Evolutionary conservation across 768 basidiomycete species (phyloP).

Genomic region (Nidularia pulvinata): DNA sequence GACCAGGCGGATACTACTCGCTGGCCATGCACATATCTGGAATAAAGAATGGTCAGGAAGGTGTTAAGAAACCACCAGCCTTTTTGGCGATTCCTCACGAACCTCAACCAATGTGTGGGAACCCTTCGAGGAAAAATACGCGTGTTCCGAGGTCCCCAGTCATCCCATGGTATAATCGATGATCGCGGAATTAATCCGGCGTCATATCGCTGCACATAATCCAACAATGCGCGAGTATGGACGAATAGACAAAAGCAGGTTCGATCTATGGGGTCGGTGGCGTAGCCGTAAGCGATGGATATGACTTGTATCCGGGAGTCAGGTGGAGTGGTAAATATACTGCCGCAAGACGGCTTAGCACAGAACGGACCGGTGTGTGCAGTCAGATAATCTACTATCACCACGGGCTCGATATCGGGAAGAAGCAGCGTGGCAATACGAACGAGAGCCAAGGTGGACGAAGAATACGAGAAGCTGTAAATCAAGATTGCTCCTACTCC

Average conservation of each 20-base stretch:
- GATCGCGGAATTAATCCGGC: not conserved
- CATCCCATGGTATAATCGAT: conserved; percentile 5
- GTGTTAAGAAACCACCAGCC: not conserved
- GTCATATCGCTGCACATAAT: not conserved
- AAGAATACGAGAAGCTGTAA: not conserved
- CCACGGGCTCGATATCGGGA: not conserved
- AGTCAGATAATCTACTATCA: not conserved
- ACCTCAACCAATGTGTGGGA: conserved; percentile 8
- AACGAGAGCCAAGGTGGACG: not conserved
- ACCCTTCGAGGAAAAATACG: conserved; percentile 4
- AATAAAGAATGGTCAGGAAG: not conserved
- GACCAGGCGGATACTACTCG: conserved; percentile 6
- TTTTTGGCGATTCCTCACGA: not conserved
- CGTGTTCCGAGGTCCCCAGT: conserved; percentile 12
- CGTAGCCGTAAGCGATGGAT: not conserved
- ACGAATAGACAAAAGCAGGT: conserved; percentile 5
- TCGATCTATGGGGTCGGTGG: not conserved
- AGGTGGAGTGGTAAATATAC: not conserved
- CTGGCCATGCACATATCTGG: conserved; percentile 14
- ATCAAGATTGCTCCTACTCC: not conserved
- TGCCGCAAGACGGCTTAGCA: not conserved
- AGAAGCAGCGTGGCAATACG: not conserved
- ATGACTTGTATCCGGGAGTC: not conserved
- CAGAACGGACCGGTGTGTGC: not conserved
- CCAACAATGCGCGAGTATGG: conserved; percentile 6